Percentiles rank a stretch among this genome's conserved stretches.
Evolutionary conservation across 2,329 filamentous ascomycete genomes (phyloP).

Genomic region (Colletotrichum sp.): DNA sequence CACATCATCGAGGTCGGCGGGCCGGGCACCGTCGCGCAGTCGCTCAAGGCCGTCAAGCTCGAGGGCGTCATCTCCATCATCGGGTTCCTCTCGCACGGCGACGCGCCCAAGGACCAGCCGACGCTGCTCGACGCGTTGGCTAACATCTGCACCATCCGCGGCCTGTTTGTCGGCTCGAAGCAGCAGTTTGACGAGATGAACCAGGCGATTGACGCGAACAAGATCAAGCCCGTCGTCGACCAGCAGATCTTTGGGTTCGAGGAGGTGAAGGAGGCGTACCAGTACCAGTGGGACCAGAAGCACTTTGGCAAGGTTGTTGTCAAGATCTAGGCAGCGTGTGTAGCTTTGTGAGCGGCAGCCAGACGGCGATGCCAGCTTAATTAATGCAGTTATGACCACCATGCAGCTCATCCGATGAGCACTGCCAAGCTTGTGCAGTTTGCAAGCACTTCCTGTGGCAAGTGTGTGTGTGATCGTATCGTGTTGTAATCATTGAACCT

Average conservation of each 20-base stretch:
- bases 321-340: background rate
- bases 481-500: background rate
- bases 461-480: accelerated
- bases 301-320: slow-evolving; percentile 18
- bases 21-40: slow-evolving; percentile 46
- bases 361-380: background rate
- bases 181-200: slow-evolving; percentile 21
- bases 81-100: slow-evolving; percentile 24
- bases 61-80: slow-evolving; percentile 50
- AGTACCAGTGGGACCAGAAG: slow-evolving; percentile 15
- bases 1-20: slow-evolving; percentile 55
- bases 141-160: slow-evolving; percentile 18
- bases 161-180: slow-evolving; percentile 12
- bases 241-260: slow-evolving; percentile 14
- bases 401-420: background rate
- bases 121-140: slow-evolving; percentile 15
- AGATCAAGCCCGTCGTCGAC: slow-evolving; percentile 14
- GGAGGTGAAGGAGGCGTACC: slow-evolving; percentile 19
- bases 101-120: background rate
- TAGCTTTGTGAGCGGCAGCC: background rate
- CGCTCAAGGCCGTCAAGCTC: slow-evolving; percentile 47
- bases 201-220: slow-evolving; percentile 15
- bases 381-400: background rate
- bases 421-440: accelerated
- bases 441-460: background rate